phyloP scores from a whole-genome alignment of 352 stramenopile genomes.

The Phytophthora colocasiae region DNA sequence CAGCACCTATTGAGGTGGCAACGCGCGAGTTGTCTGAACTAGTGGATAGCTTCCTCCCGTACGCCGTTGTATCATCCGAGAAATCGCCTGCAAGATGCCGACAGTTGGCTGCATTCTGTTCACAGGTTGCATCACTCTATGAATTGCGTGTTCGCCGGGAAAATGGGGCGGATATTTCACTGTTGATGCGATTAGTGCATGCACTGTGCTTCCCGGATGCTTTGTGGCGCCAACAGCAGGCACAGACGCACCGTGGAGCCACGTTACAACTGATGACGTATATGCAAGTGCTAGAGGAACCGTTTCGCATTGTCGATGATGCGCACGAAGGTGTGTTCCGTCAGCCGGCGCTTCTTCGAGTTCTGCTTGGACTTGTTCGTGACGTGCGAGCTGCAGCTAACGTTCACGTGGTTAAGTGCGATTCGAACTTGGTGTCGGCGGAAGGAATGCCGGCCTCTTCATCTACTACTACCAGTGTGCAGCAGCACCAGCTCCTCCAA shows the following conservation, averaged over 20 bases:
- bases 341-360: conserved; percentile 50
- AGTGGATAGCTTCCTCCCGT: conserved; percentile 45
- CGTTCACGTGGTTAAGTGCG: conserved; percentile 50
- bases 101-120: conserved; percentile 40
- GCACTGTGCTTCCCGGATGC: conserved; percentile 55
- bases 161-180: conserved; percentile 25
- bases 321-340: conserved; percentile 41
- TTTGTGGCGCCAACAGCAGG: conserved; percentile 44
- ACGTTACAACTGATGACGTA: conserved; percentile 46
- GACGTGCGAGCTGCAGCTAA: conserved; percentile 54
- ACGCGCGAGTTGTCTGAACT: conserved; percentile 39
- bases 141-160: conserved; percentile 36
- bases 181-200: conserved; percentile 56
- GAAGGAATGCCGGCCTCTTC: conserved; percentile 25
- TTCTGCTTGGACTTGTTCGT: conserved; percentile 48
- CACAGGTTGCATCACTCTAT: conserved; percentile 50
- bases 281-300: conserved; percentile 56
- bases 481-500: conserved; percentile 60
- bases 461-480: conserved; percentile 42
- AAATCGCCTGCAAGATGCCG: conserved; percentile 7
- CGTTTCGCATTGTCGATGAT: conserved; percentile 62
- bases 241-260: conserved; percentile 23
- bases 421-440: conserved; percentile 38
- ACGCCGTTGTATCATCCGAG: conserved; percentile 29
- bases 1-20: conserved; percentile 43